These are phyloP conservation scores for Ephemerocybe angulata DNA, from an alignment of 768 basidiomycete species.

Conservation along the genomic window DNA sequence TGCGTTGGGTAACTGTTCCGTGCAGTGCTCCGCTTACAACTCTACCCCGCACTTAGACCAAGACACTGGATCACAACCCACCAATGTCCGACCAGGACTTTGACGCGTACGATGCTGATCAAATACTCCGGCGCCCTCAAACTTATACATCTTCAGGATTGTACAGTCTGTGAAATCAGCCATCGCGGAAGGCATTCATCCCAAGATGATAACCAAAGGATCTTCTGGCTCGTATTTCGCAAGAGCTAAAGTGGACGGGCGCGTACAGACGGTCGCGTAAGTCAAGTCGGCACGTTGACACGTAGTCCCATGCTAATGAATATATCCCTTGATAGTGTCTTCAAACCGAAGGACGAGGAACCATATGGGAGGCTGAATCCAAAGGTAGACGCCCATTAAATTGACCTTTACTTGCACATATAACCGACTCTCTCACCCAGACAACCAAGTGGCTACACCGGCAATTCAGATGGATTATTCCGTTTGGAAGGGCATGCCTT, in stretches of 20 bases:
- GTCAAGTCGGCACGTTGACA: slow-evolving; percentile 23
- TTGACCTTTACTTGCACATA: too few species aligned
- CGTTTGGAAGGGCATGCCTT: slow-evolving; percentile 84
- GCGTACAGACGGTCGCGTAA: slow-evolving; percentile 77
- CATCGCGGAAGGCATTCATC: slow-evolving; percentile 76
- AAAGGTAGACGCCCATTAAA: too few species aligned
- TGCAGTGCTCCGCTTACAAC: slow-evolving; percentile 1
- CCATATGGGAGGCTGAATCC: slow-evolving; percentile 87
- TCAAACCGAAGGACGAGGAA: slow-evolving; percentile 90
- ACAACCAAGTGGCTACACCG: slow-evolving; percentile 89
- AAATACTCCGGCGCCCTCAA: not conserved
- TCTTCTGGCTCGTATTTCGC: slow-evolving; percentile 92
- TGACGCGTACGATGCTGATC: slow-evolving; percentile 49
- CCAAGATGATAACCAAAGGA: slow-evolving; percentile 88
- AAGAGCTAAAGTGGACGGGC: slow-evolving; percentile 73
- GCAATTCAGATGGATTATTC: slow-evolving; percentile 85
- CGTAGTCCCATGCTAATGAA: not conserved
- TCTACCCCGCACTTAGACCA: slow-evolving; percentile 41
- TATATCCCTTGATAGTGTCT: slow-evolving; percentile 51
- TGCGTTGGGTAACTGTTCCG: slow-evolving; percentile 23
- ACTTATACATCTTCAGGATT: slow-evolving; percentile 37
- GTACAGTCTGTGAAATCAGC: slow-evolving; percentile 64
- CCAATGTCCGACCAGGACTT: slow-evolving; percentile 76
- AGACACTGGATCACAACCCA: slow-evolving; percentile 77
- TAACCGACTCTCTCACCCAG: slow-evolving; percentile 29